These are phyloP conservation scores for Daldinia concentrica DNA, from an alignment of 495 filamentous ascomycete species.

Conservation along the genomic window DNA sequence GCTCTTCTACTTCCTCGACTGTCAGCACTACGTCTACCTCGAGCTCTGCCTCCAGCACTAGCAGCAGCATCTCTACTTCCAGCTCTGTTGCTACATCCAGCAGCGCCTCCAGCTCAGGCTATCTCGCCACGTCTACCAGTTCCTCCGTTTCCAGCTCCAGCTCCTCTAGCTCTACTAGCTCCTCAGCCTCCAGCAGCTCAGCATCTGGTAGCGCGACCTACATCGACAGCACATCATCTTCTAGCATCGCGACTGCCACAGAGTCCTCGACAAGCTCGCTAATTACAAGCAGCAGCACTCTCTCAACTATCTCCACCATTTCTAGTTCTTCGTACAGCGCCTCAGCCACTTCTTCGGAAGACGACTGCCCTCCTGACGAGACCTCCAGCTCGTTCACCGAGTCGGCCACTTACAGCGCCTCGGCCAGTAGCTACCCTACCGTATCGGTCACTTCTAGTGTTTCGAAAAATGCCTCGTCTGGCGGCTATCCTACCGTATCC, in stretches of 20 bases:
- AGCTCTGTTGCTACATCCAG: conserved; percentile 21
- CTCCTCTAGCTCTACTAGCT: neutral
- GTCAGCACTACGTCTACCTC: conserved; percentile 6
- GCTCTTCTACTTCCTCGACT: conserved; percentile 3
- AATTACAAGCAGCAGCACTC: conserved; percentile 30
- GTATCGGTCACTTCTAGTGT: conserved; percentile 22
- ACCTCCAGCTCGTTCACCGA: conserved; percentile 26
- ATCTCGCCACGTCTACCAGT: neutral
- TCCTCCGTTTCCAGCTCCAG: conserved; percentile 4
- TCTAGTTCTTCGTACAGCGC: conserved; percentile 32
- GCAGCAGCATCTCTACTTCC: conserved; percentile 11
- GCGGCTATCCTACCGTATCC: conserved; percentile 18
- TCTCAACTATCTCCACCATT: conserved; percentile 23
- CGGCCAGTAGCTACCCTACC: conserved; percentile 22
- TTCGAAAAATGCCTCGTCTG: conserved; percentile 9
- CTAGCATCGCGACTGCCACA: conserved; percentile 20
- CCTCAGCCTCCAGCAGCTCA: conserved; percentile 12
- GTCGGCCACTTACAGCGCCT: conserved; percentile 27
- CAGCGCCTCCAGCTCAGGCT: conserved; percentile 11
- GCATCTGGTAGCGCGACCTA: conserved; percentile 5
- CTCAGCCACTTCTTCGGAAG: conserved; percentile 29
- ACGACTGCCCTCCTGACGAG: conserved; percentile 25
- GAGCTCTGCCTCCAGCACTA: conserved; percentile 19
- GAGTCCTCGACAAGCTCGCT: conserved; percentile 26
- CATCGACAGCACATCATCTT: conserved; percentile 22